phyloP scores from a whole-genome alignment of 2,329 filamentous ascomycete species.

The Aspergillus awamori region DNA sequence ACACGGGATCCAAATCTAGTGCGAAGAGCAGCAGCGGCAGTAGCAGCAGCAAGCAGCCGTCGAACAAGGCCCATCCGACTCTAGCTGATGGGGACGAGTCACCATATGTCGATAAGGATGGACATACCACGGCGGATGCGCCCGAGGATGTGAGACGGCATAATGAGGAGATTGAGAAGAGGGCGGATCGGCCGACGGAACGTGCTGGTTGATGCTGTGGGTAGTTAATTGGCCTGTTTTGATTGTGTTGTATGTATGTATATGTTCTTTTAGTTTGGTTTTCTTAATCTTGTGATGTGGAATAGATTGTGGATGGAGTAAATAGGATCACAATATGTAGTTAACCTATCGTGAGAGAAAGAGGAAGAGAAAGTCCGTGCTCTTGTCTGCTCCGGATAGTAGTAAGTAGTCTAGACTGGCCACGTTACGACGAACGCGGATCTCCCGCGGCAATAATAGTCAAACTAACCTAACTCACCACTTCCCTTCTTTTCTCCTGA shows the following conservation, averaged over 20 bases:
- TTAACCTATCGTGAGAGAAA: no score
- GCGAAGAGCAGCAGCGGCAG: background rate
- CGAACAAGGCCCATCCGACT: conserved; percentile 40
- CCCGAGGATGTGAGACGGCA: conserved; percentile 41
- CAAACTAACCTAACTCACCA: conserved; percentile 1
- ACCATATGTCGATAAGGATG: conserved; percentile 33
- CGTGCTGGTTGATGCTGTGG: conserved; percentile 21
- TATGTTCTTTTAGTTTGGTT: background rate
- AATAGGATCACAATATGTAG: background rate
- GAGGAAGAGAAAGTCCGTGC: background rate
- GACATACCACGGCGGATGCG: conserved; percentile 28
- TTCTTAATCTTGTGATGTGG: background rate
- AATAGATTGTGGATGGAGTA: background rate
- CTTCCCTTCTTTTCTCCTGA: background rate
- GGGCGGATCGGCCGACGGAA: conserved; percentile 39
- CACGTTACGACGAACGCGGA: conserved; percentile 18
- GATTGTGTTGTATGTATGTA: conserved; percentile 15
- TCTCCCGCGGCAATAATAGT: conserved; percentile 9
- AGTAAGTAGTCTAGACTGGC: conserved; percentile 8
- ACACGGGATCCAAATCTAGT: conserved; percentile 16
- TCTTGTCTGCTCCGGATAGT: background rate
- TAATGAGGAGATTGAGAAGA: conserved; percentile 37
- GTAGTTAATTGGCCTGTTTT: conserved; percentile 28
- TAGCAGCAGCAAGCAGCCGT: conserved; percentile 27
- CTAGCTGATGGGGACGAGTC: conserved; percentile 35